phyloP scores from a whole-genome alignment of 306 rosid species.

The Castanea sativa region DNA sequence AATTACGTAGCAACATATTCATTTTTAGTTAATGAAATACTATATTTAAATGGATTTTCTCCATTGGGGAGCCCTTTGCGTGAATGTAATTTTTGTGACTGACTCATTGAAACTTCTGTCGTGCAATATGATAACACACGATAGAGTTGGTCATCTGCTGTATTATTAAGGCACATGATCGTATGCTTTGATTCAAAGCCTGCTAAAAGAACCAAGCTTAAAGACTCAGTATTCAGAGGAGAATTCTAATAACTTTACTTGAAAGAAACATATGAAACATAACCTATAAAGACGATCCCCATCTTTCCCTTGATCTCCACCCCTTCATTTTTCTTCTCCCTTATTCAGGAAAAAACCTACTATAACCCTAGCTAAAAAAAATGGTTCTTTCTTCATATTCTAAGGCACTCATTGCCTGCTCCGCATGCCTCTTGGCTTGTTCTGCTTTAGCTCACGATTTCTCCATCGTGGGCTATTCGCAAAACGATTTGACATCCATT shows the following conservation, averaged over 20 bases:
- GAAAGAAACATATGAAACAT: slow-evolving; percentile 36
- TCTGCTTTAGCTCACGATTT: slow-evolving; percentile 39
- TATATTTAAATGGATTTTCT: too few relatives aligned
- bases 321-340: slow-evolving; percentile 13
- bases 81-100: neutral
- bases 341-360: neutral
- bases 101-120: neutral
- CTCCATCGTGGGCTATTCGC: slow-evolving; percentile 65
- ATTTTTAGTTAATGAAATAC: too few relatives aligned
- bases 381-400: slow-evolving; percentile 38
- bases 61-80: neutral
- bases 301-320: slow-evolving; percentile 15
- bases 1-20: too few relatives aligned
- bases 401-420: slow-evolving; percentile 21
- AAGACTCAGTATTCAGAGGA: slow-evolving; percentile 32
- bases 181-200: slow-evolving; percentile 42
- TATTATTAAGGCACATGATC: slow-evolving; percentile 27
- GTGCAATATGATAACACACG: neutral
- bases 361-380: neutral
- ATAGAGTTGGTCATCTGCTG: neutral
- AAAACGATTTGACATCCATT: slow-evolving; percentile 58
- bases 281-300: slow-evolving; percentile 34
- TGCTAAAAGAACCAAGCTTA: slow-evolving; percentile 37
- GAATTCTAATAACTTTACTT: slow-evolving; percentile 43
- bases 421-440: slow-evolving; percentile 16